Conservation (phyloP, 2,329 filamentous ascomycete genomes). For the Cladosporium sp. region DNA sequence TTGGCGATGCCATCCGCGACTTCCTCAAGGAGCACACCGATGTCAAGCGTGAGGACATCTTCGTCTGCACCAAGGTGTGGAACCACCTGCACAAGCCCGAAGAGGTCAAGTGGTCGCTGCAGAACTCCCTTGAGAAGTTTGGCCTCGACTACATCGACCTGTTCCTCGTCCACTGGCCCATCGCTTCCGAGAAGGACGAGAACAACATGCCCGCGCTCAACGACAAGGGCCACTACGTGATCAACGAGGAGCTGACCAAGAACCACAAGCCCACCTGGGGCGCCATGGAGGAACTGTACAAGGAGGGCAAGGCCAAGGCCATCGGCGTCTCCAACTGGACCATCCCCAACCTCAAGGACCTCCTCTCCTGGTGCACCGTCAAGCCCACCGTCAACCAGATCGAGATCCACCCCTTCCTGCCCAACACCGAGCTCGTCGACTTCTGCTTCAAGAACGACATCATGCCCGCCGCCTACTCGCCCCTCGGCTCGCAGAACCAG, state of each 20-base stretch:
- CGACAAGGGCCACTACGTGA: conserved; percentile 59
- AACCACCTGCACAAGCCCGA: conserved; percentile 50
- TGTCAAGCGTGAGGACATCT: conserved; percentile 53
- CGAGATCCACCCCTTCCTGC: conserved; percentile 58
- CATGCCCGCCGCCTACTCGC: conserved; percentile 54
- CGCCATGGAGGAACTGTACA: conserved; percentile 61
- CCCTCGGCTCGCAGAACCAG: conserved; percentile 68
- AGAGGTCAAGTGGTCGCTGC: conserved; percentile 38
- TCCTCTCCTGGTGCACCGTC: conserved; percentile 46
- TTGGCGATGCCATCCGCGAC: conserved; percentile 54
- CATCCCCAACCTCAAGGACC: conserved; percentile 43
- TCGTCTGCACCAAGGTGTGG: conserved; percentile 56
- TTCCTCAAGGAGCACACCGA: conserved; percentile 52
- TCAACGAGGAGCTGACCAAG: conserved; percentile 64
- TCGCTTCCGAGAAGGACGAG: conserved; percentile 53
- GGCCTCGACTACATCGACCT: conserved; percentile 39
- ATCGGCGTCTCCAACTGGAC: conserved; percentile 58
- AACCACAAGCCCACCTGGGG: conserved; percentile 65
- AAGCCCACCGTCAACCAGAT: conserved; percentile 48
- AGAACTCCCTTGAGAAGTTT: conserved; percentile 38
- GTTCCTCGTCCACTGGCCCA: conserved; percentile 46
- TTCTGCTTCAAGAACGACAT: conserved; percentile 62
- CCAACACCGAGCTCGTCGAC: conserved; percentile 60
- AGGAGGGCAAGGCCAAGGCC: conserved; percentile 54
- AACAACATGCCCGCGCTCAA: conserved; percentile 51